These are phyloP conservation scores for Fusarium metavorans DNA, from an alignment of 2,329 filamentous ascomycete species.

Conservation along the genomic window DNA sequence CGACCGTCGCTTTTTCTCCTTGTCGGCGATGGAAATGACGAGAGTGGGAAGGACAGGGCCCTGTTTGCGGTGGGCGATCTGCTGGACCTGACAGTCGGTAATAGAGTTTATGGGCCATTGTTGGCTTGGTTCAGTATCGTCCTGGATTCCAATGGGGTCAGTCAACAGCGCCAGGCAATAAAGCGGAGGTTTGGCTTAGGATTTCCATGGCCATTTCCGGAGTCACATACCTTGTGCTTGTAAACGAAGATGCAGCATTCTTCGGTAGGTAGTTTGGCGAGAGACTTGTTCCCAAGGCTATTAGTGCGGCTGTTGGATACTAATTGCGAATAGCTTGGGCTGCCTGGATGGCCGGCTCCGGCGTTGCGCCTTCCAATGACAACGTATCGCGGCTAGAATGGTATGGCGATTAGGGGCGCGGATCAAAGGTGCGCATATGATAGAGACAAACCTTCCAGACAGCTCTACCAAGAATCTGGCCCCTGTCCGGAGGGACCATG, in stretches of 20 bases:
- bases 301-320: constrained; percentile 54
- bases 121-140: constrained; percentile 66
- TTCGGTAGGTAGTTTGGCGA: constrained; percentile 52
- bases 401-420: constrained; percentile 30
- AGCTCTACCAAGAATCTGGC: constrained; percentile 62
- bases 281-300: constrained; percentile 53
- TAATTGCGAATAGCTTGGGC: constrained; percentile 54
- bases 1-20: constrained; percentile 72
- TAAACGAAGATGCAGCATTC: constrained; percentile 65
- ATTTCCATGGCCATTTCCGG: neutral
- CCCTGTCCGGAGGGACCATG: constrained; percentile 63
- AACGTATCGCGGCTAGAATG: constrained; percentile 67
- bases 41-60: constrained; percentile 70
- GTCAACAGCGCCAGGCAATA: neutral
- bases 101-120: constrained; percentile 66
- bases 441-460: constrained; percentile 62
- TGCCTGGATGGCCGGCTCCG: constrained; percentile 49
- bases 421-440: constrained; percentile 1
- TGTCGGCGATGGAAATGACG: constrained; percentile 69
- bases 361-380: constrained; percentile 60
- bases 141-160: constrained; percentile 44
- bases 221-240: constrained; percentile 63
- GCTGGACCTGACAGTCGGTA: constrained; percentile 69
- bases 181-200: neutral
- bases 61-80: constrained; percentile 71